These are phyloP conservation scores for Actinidia arguta DNA, from an alignment of 179 eudicot genomes.

Conservation along the genomic window DNA sequence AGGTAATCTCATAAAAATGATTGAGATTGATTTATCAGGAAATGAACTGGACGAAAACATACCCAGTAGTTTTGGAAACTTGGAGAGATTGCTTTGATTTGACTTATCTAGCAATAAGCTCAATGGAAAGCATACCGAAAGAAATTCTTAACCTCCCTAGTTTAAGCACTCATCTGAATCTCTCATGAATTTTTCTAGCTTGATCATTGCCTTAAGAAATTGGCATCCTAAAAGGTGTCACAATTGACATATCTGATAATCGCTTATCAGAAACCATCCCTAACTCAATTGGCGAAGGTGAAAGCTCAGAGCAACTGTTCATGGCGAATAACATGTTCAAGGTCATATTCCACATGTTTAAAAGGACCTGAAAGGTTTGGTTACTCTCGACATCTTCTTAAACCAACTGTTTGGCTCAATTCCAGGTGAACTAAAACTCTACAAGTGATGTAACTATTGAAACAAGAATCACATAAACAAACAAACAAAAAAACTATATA, in stretches of 20 bases:
- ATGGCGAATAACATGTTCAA: conserved; percentile 33
- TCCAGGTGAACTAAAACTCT: conserved; percentile 26
- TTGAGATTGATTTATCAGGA: conserved; percentile 33
- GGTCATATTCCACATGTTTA: conserved; percentile 37
- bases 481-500: no score
- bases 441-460: no score
- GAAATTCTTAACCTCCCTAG: conserved; percentile 38
- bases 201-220: conserved; percentile 43
- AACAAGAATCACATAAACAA: no score
- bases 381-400: conserved; percentile 45
- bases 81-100: conserved; percentile 31
- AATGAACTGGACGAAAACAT: conserved; percentile 40
- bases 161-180: conserved; percentile 42
- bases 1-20: conserved; percentile 27
- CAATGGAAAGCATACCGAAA: conserved; percentile 53
- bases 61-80: conserved; percentile 34
- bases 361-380: conserved; percentile 31
- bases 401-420: conserved; percentile 46
- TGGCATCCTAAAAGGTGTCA: conserved; percentile 15
- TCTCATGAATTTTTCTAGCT: conserved; percentile 37
- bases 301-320: conserved; percentile 34
- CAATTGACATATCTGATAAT: conserved; percentile 38
- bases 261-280: conserved; percentile 38
- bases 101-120: conserved; percentile 63
- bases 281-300: conserved; percentile 27